Conservation (phyloP, 225 moss, liverwort and hornwort genomes). For the Sphagnum tenellum region DNA sequence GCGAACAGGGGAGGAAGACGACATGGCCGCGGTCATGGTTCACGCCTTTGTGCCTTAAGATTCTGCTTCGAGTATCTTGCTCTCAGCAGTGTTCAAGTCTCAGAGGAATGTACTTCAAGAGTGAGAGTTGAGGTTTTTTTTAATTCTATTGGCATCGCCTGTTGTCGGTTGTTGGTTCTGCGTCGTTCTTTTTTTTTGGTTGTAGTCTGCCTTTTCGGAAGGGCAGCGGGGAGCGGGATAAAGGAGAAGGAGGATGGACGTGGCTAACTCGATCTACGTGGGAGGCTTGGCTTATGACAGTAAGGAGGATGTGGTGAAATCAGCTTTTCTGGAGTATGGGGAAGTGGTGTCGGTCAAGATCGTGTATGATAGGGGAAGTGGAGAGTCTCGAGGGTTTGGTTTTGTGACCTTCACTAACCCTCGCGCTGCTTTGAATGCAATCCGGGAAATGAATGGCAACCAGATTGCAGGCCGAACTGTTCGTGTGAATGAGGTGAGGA, state of each 20-base stretch:
- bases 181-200: no score
- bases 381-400: constrained; percentile 92
- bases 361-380: constrained; percentile 90
- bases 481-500: constrained; percentile 92
- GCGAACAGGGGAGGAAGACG: no score
- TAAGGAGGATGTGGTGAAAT: constrained; percentile 42
- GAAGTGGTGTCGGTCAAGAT: constrained; percentile 65
- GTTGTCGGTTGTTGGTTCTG: no score
- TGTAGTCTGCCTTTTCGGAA: no score
- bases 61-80: no score
- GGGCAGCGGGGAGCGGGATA: no score
- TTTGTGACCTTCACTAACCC: constrained; percentile 97
- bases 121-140: no score
- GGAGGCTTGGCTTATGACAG: constrained; percentile 53
- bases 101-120: no score
- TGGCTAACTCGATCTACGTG: constrained; percentile 47
- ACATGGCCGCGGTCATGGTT: no score
- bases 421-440: constrained; percentile 81
- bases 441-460: constrained; percentile 79
- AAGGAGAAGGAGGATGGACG: constrained; percentile 21
- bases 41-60: no score
- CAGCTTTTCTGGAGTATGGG: constrained; percentile 46
- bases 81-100: no score
- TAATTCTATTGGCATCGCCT: no score
- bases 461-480: constrained; percentile 89